A percentile compares a stretch with the other conserved stretches of the same genome.
These are phyloP conservation scores for Phytophthora idaei DNA, from an alignment of 352 stramenopile species.

Conservation along the genomic window DNA sequence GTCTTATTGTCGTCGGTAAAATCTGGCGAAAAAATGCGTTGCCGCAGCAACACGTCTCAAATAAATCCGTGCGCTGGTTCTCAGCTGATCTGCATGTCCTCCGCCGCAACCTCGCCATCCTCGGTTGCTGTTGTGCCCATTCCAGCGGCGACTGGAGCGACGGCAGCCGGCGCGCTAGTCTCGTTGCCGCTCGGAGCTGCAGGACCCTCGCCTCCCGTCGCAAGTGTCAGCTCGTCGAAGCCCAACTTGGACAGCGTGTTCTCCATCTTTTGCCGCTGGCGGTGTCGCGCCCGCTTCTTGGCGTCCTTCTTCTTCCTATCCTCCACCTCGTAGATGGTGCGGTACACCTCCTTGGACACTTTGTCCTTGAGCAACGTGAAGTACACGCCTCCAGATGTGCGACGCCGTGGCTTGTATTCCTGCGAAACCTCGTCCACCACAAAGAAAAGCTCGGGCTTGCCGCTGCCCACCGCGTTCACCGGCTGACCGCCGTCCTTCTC, in stretches of 20 bases:
- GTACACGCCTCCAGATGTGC: slow-evolving; percentile 74
- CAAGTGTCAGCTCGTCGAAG: slow-evolving; percentile 58
- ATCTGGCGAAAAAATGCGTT: background rate
- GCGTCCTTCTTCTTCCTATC: slow-evolving; percentile 75
- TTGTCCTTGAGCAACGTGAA: slow-evolving; percentile 69
- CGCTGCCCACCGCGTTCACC: slow-evolving; percentile 58
- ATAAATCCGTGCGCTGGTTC: slow-evolving; percentile 8
- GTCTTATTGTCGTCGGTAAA: background rate
- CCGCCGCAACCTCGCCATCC: slow-evolving; percentile 39
- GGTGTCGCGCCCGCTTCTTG: slow-evolving; percentile 58
- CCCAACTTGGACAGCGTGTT: slow-evolving; percentile 60
- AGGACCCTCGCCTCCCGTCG: background rate
- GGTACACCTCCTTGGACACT: slow-evolving; percentile 72
- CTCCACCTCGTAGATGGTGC: slow-evolving; percentile 79
- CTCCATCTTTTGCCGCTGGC: slow-evolving; percentile 66
- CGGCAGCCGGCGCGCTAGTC: background rate
- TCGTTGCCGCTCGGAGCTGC: slow-evolving; percentile 8
- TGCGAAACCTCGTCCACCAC: slow-evolving; percentile 43
- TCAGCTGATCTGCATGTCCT: slow-evolving; percentile 38
- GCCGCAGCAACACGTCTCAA: slow-evolving; percentile 7
- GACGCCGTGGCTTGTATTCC: slow-evolving; percentile 54
- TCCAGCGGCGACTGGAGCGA: slow-evolving; percentile 22
- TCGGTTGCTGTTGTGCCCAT: slow-evolving; percentile 10
- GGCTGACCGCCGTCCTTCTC: slow-evolving; percentile 62
- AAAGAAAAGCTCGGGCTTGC: slow-evolving; percentile 56